Conservation (phyloP, 2,329 filamentous ascomycete species). For the Diaporthe vaccinii region DNA sequence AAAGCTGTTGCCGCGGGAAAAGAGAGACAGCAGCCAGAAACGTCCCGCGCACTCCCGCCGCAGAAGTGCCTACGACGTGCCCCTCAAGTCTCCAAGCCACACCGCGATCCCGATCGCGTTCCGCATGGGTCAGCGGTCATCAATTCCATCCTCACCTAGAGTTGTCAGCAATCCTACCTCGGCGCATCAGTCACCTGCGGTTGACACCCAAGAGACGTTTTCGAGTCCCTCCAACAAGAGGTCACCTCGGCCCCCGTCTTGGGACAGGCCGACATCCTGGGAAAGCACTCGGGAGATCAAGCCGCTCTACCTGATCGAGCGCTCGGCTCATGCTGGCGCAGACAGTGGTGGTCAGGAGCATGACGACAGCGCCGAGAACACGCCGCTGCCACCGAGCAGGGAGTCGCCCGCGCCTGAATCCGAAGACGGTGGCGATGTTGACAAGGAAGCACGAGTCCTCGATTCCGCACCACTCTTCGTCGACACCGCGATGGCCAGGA, state of each 20-base stretch:
- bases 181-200: slow-evolving; percentile 41
- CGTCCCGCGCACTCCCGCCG: slow-evolving; percentile 58
- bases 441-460: slow-evolving; percentile 41
- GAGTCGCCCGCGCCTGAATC: slow-evolving; percentile 52
- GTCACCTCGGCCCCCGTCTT: slow-evolving; percentile 25
- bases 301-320: slow-evolving; percentile 86
- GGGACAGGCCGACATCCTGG: slow-evolving; percentile 70
- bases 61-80: slow-evolving; percentile 62
- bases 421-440: slow-evolving; percentile 48
- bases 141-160: slow-evolving; percentile 59
- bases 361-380: slow-evolving; percentile 61
- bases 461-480: slow-evolving; percentile 51
- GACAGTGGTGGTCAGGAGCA: slow-evolving; percentile 37
- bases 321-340: slow-evolving; percentile 52
- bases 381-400: slow-evolving; percentile 53
- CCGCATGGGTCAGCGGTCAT: slow-evolving; percentile 61
- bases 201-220: slow-evolving; percentile 13
- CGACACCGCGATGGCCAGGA: slow-evolving; percentile 53
- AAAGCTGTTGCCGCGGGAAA: slow-evolving; percentile 56
- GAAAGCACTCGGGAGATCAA: slow-evolving; percentile 78
- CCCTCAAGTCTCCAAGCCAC: slow-evolving; percentile 65
- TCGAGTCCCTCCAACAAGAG: slow-evolving; percentile 21
- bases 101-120: slow-evolving; percentile 71
- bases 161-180: slow-evolving; percentile 56
- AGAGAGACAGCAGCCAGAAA: slow-evolving; percentile 44